Evolutionary conservation across 805 yeast species (phyloP).

Genomic region (Cyberlindnera amylophila): DNA sequence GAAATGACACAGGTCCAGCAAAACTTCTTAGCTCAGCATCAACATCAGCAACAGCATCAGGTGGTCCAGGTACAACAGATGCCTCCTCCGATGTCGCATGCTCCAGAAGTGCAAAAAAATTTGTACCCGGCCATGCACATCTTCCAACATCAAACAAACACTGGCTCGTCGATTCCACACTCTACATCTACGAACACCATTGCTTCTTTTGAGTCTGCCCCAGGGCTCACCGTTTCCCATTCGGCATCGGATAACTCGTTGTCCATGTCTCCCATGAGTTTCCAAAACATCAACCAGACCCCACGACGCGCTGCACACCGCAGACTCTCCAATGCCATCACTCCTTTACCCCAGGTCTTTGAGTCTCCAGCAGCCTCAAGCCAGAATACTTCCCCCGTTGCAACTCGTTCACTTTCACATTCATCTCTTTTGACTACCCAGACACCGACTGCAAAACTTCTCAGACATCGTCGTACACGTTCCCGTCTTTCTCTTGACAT

Average conservation of each 20-base stretch:
- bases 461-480: slow-evolving; percentile 19
- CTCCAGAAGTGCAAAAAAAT: slow-evolving; percentile 11
- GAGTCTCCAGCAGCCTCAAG: slow-evolving; percentile 10
- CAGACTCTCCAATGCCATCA: slow-evolving; percentile 19
- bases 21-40: slow-evolving; percentile 8
- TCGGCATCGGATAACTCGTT: slow-evolving; percentile 25
- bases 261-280: slow-evolving; percentile 10
- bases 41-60: not conserved
- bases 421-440: slow-evolving; percentile 2
- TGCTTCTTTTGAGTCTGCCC: slow-evolving; percentile 31
- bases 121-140: slow-evolving; percentile 19
- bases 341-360: slow-evolving; percentile 17
- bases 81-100: slow-evolving; percentile 5
- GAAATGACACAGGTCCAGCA: slow-evolving; percentile 9
- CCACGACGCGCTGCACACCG: slow-evolving; percentile 7
- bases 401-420: slow-evolving; percentile 9
- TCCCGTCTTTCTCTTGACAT: slow-evolving; percentile 18
- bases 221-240: slow-evolving; percentile 27
- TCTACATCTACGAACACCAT: slow-evolving; percentile 29
- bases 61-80: too few relatives aligned
- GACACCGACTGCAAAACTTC: slow-evolving; percentile 9
- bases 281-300: slow-evolving; percentile 10
- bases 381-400: slow-evolving; percentile 7
- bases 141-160: slow-evolving; percentile 14
- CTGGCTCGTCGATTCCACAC: slow-evolving; percentile 21